Evolutionary conservation across 805 yeast genomes (phyloP).

Genomic region (Hanseniaspora thailandica): DNA sequence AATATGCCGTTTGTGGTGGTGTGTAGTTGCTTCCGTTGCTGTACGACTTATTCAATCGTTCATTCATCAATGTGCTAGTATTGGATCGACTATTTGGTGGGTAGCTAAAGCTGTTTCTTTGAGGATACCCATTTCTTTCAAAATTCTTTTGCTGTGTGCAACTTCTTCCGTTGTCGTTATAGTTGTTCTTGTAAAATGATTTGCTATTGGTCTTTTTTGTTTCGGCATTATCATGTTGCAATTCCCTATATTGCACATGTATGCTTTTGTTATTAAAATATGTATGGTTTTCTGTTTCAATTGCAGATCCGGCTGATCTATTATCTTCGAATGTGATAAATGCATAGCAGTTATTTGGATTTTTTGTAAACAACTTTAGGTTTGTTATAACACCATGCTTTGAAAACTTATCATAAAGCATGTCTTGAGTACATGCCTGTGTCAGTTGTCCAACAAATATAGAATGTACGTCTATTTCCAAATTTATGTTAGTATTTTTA

Average conservation of each 20-base stretch:
- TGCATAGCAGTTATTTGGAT: constrained; percentile 45
- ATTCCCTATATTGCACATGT: constrained; percentile 74
- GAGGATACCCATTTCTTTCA: neutral
- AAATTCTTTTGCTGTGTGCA: neutral
- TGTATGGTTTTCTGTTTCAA: constrained; percentile 74
- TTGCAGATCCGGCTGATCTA: constrained; percentile 73
- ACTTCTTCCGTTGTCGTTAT: neutral
- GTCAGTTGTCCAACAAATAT: constrained; percentile 71
- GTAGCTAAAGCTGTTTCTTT: neutral
- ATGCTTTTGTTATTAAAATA: constrained; percentile 60
- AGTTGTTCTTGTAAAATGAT: neutral
- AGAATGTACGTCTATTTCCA: constrained; percentile 51
- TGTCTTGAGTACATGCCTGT: constrained; percentile 41
- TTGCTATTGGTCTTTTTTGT: neutral
- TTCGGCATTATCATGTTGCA: constrained; percentile 29
- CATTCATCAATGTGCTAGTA: too few species aligned
- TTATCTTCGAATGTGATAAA: constrained; percentile 56
- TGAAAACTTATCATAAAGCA: constrained; percentile 46
- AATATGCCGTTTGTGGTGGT: neutral
- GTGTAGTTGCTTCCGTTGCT: neutral
- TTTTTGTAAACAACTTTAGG: constrained; percentile 43
- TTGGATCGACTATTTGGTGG: neutral
- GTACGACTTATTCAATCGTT: neutral
- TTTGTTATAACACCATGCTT: constrained; percentile 55
- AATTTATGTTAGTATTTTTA: neutral